Conservation (phyloP, 768 basidiomycete species). For the Boletus vinaceobasis region DNA sequence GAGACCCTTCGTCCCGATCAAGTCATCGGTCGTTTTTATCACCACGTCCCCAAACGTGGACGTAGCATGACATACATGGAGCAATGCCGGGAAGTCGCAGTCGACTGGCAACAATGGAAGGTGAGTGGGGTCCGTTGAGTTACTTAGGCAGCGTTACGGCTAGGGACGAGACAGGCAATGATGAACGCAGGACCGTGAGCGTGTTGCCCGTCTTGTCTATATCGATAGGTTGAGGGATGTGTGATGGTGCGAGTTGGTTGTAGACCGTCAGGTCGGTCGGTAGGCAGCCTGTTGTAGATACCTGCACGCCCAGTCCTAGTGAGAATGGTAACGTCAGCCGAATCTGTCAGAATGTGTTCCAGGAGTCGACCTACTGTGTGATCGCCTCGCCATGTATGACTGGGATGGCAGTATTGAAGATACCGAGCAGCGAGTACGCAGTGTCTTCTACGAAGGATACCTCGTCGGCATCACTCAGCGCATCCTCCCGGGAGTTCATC, state of each 20-base stretch:
- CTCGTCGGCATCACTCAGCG: not conserved
- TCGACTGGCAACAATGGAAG: not conserved
- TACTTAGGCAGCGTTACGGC: not conserved
- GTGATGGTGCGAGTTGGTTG: not conserved
- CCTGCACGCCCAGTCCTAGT: not conserved
- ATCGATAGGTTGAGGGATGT: not conserved
- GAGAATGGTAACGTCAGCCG: not conserved
- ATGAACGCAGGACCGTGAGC: not conserved
- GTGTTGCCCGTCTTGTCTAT: not conserved
- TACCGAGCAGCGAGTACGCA: not conserved
- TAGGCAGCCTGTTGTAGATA: not conserved
- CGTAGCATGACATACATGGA: not conserved
- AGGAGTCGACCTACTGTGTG: not conserved
- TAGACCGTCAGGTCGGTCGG: not conserved
- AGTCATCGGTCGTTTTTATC: not conserved
- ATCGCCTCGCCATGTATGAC: not conserved
- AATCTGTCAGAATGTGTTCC: not conserved
- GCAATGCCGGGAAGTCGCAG: not conserved
- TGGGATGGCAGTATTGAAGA: not conserved
- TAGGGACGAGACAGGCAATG: not conserved
- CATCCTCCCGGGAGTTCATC: not conserved
- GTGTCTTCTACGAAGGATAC: not conserved
- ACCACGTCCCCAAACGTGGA: not conserved
- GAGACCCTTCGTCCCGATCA: not conserved
- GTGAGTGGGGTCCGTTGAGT: not conserved